Base-by-base conservation (phyloP, 208 protist species). In the Acanthamoeba lenticulata region DNA sequence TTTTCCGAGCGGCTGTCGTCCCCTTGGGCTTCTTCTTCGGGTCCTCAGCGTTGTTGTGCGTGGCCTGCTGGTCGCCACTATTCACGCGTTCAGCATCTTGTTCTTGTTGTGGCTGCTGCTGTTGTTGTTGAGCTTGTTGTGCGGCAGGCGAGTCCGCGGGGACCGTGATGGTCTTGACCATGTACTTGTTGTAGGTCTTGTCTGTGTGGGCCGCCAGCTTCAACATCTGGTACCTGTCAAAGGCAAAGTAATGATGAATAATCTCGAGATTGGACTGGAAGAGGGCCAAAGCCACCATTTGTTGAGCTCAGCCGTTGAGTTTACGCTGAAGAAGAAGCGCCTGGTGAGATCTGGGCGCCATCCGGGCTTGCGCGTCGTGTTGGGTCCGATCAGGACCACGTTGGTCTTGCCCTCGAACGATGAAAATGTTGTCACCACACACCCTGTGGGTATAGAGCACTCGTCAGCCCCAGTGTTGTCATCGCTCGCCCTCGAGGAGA, bases 361-460 rank as follows among this genome's bases (percentile, higher is more conserved):
- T 38, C 72, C 72, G 6, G 72, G 72, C 40, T 49, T 83, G 72
- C 72, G 72, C n/a, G 72, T 83, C 6, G 72, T 83, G 21, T 49
- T 83, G 40, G 72, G 72, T 52, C 72, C 72, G 15, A 83, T 21
- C 40, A 83, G 13, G 13, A 83, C 27, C 24, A 83, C 72, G 24
- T 83, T 83, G 40, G 38, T 47, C 72, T 83, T 83, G 34, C 72
- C 72, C 32, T 83, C 72, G 24, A 83, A 83, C 42, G 72, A 83
- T 13, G 15, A 15, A 29, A 83, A 83, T 13, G 72, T 83, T 27
- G 72, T 83, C 24, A 83, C 29, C 3, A 38, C 72, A 19, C 72
- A 83, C 13, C 72, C 72, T 83, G 6, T 9, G 72, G 2, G 38
- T 24, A 52, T 52, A 83, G 34, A 27, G 7, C 32, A 42, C 0